Conservation (phyloP, 2,329 filamentous ascomycete species). For the Dactylellina parvicollis region DNA sequence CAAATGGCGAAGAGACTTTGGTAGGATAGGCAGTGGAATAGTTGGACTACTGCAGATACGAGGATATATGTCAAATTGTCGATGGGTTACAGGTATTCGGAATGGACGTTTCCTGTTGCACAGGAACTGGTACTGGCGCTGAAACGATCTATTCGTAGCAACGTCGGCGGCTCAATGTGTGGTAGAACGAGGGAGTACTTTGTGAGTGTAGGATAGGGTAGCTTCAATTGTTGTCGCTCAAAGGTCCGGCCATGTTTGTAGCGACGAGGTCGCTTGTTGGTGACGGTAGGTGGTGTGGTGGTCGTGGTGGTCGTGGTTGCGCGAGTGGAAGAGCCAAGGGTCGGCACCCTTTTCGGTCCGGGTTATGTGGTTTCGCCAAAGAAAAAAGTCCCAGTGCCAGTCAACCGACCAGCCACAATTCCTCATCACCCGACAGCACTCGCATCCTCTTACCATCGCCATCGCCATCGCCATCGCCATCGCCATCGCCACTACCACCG, state of each 20-base stretch:
- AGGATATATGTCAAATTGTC: no score
- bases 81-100: no score
- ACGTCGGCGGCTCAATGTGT: no score
- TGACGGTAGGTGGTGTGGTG: neutral
- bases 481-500: neutral
- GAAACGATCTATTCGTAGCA: no score
- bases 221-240: neutral
- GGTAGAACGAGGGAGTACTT: no score
- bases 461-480: neutral
- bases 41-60: no score
- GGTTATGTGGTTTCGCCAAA: conserved; percentile 14
- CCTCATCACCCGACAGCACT: conserved; percentile 20
- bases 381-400: conserved; percentile 12
- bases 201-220: neutral
- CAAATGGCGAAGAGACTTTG: conserved; percentile 1
- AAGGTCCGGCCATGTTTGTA: conserved; percentile 12
- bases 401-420: neutral
- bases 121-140: no score
- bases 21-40: neutral
- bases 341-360: conserved; percentile 5
- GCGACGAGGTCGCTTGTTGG: neutral
- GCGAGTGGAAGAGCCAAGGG: no score
- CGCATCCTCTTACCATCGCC: neutral
- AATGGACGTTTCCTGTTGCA: no score
- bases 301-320: conserved; percentile 19